Percentiles rank a stretch among this genome's conserved stretches.
These are phyloP conservation scores for Ophiocordyceps camponoti-saundersi DNA, from an alignment of 2,329 filamentous ascomycete species.

Conservation along the genomic window DNA sequence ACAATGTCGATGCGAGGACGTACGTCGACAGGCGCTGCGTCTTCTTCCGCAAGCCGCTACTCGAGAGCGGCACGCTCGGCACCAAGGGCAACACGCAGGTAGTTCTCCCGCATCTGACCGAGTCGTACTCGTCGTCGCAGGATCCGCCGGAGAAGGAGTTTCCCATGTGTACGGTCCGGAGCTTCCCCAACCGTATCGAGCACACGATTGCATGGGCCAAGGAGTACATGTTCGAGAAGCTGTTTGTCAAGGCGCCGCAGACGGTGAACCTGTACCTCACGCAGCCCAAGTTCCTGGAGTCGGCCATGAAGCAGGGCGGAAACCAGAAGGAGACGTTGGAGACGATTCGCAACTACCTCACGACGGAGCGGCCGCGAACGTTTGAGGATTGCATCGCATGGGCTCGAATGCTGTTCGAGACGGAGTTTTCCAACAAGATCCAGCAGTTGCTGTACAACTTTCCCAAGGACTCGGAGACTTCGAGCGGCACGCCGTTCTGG, in stretches of 20 bases:
- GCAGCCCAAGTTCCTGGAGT: constrained; percentile 77
- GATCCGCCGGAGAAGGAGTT: constrained; percentile 97
- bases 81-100: constrained; percentile 99
- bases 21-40: constrained; percentile 95
- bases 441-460: constrained; percentile 94
- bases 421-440: constrained; percentile 92
- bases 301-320: constrained; percentile 77
- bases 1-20: constrained; percentile 92
- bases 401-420: constrained; percentile 87
- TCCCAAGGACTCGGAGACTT: constrained; percentile 82
- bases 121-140: constrained; percentile 89
- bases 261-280: constrained; percentile 88
- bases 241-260: constrained; percentile 85
- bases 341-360: constrained; percentile 75
- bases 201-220: constrained; percentile 98
- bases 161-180: constrained; percentile 94
- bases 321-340: constrained; percentile 91
- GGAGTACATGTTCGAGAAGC: constrained; percentile 77
- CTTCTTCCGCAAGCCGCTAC: constrained; percentile 91
- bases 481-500: constrained; percentile 86
- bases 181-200: constrained; percentile 96
- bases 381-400: constrained; percentile 96
- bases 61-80: constrained; percentile 94
- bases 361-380: constrained; percentile 75
- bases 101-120: constrained; percentile 74